Percentiles rank a stretch among this genome's conserved stretches.
Conservation (phyloP, 331 rosid species). For the Arachis monticola region DNA sequence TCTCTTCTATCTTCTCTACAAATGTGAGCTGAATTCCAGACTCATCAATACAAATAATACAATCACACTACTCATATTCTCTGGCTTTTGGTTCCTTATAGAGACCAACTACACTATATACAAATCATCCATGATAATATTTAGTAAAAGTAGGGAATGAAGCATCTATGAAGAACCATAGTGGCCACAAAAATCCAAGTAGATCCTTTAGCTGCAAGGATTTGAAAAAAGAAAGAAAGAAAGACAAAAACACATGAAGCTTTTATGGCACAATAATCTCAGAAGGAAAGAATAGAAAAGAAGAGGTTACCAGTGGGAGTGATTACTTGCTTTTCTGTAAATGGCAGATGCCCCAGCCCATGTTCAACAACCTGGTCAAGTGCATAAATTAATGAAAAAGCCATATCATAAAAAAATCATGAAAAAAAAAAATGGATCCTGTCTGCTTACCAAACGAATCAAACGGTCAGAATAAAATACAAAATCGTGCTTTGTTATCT, state of each 20-base stretch:
- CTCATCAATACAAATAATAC: no score
- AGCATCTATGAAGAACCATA: not conserved
- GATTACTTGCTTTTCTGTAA: conserved; percentile 92
- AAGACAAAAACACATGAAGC: conserved; percentile 20
- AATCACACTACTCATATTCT: no score
- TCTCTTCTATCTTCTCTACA: no score
- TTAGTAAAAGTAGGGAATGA: conserved; percentile 20
- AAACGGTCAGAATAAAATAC: conserved; percentile 90
- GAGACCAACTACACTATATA: not conserved
- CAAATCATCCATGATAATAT: conserved; percentile 3
- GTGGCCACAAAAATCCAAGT: not conserved
- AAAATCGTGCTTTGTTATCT: conserved; percentile 96
- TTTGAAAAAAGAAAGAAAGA: not conserved
- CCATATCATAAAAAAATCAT: conserved; percentile 23
- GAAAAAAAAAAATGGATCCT: conserved; percentile 41
- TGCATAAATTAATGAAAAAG: conserved; percentile 31
- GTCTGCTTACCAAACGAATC: conserved; percentile 85
- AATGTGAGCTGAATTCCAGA: no score
- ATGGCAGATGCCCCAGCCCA: conserved; percentile 98
- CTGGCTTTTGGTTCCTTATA: no score
- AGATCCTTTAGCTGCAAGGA: conserved; percentile 1
- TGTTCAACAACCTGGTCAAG: conserved; percentile 92
- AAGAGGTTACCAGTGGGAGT: conserved; percentile 90
- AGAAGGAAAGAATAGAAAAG: conserved; percentile 13
- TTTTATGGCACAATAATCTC: not conserved